phyloP scores from a whole-genome alignment of 2,329 filamentous ascomycete genomes.

The Penicillium sp. region DNA sequence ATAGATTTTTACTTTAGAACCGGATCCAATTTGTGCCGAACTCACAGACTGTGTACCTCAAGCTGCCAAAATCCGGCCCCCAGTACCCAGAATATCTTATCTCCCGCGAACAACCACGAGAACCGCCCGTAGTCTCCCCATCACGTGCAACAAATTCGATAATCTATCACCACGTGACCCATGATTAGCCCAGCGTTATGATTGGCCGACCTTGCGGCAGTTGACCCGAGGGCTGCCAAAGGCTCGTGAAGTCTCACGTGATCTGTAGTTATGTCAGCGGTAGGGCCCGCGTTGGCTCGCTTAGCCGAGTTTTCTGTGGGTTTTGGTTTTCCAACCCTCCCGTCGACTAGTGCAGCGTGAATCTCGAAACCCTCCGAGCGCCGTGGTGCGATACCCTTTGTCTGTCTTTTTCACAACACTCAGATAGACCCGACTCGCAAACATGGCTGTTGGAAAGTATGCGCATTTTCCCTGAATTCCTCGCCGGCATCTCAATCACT shows the following conservation, averaged over 20 bases:
- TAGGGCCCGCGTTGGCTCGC: conserved; percentile 36
- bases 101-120: no score
- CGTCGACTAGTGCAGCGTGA: conserved; percentile 30
- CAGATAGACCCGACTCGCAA: conserved; percentile 53
- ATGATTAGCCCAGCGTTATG: no score
- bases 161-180: no score
- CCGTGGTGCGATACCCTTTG: conserved; percentile 36
- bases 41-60: no score
- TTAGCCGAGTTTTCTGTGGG: conserved; percentile 44
- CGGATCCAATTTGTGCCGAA: no score
- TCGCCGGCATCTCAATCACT: conserved; percentile 4
- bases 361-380: conserved; percentile 35
- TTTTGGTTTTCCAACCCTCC: conserved; percentile 36
- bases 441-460: conserved; percentile 78
- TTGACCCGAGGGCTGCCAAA: neutral
- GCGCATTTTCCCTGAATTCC: conserved; percentile 25
- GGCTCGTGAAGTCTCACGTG: conserved; percentile 17
- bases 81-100: no score
- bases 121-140: no score
- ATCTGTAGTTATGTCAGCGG: conserved; percentile 24
- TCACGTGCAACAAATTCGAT: no score
- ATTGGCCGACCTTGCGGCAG: neutral
- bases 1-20: no score
- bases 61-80: no score
- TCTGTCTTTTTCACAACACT: conserved; percentile 38